Base-by-base conservation (phyloP, 768 basidiomycete species). In the Rhizopogon vesiculosus region DNA sequence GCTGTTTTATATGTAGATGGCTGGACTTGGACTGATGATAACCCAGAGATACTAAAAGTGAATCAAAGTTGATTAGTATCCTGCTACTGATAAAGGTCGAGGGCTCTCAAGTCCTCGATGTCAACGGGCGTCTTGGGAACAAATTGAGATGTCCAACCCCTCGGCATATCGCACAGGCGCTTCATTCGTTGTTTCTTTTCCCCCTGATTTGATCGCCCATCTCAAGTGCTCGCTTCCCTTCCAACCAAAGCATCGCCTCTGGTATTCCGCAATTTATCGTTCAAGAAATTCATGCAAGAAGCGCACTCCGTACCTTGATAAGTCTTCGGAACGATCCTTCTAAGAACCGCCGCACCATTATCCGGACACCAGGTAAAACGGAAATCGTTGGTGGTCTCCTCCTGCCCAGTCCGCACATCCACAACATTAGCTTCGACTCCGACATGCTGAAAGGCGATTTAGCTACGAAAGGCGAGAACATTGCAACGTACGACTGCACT, bases 191-290 rank as follows among this genome's bases (percentile, higher is more conserved):
- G 19, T 35, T 22, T 48, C 46, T 48, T 35, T 48, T 18, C 19
- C 74, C 71, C 38, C 83, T 69, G 64, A 92, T 89, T 62, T 85
- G 82, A 33, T 78, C 78, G 3, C 88, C 88, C 43, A 89, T 70
- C 64, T 86, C 84, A 7, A 91, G 72, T 2, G 89, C 84, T 5
- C 91, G 76, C 56, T 80, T 82, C 0, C 86, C 90, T 67, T 93
- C 91, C 22, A 93, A 71, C 85, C 89, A 93, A 25, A 84, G 69
- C 90, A 94, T 93, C 6, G 88, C 85, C 66, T 93, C 92, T 85
- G 70, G 56, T 58, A 64, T 42, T 58, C 54, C 42, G 60, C 35
- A 62, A 31, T 28, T 45, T 51, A 52, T 52, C 19, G 18, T 57
- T 44, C 22, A 44, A 40, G 5, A 7, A 49, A 25, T 25, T 25